Conservation (phyloP, 2,329 filamentous ascomycete species). For the Didymosphaeria variabile region DNA sequence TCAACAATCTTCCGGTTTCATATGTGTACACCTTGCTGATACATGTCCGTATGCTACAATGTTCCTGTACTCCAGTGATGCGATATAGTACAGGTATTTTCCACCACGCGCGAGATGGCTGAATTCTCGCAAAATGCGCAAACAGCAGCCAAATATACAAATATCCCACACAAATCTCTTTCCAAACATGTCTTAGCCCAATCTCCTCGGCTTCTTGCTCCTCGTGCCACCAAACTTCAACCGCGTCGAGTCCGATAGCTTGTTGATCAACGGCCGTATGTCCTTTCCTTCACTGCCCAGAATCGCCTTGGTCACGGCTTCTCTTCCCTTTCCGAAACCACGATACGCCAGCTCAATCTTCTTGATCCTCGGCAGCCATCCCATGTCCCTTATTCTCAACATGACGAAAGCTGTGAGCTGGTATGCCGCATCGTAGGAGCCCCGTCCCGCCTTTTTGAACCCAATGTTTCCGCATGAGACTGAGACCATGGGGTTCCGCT, state of each 20-base stretch:
- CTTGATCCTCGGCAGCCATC: constrained; percentile 77
- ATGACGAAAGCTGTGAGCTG: constrained; percentile 87
- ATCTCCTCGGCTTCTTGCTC: constrained; percentile 82
- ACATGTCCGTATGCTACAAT: constrained; percentile 18
- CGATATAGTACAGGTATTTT: constrained; percentile 31
- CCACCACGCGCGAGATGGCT: background rate
- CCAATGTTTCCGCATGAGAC: constrained; percentile 87
- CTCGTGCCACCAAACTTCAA: constrained; percentile 96
- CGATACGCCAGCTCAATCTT: constrained; percentile 81
- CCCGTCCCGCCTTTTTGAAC: constrained; percentile 83
- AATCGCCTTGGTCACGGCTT: constrained; percentile 89
- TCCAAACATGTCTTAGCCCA: constrained; percentile 62
- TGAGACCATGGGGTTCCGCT: constrained; percentile 80
- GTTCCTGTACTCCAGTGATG: constrained; percentile 30
- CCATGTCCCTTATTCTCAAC: constrained; percentile 82
- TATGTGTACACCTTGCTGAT: constrained; percentile 18
- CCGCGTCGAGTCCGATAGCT: constrained; percentile 85
- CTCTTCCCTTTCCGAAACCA: constrained; percentile 86
- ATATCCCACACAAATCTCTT: constrained; percentile 43
- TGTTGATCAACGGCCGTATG: constrained; percentile 77
- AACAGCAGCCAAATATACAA: background rate
- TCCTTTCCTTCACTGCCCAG: constrained; percentile 83
- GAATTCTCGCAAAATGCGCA: background rate
- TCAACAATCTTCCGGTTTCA: constrained; percentile 12
- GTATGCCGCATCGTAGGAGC: constrained; percentile 89